Evolutionary conservation across 2,329 filamentous ascomycete species (phyloP).

Genomic region (Davidsoniella neocaledoniae): DNA sequence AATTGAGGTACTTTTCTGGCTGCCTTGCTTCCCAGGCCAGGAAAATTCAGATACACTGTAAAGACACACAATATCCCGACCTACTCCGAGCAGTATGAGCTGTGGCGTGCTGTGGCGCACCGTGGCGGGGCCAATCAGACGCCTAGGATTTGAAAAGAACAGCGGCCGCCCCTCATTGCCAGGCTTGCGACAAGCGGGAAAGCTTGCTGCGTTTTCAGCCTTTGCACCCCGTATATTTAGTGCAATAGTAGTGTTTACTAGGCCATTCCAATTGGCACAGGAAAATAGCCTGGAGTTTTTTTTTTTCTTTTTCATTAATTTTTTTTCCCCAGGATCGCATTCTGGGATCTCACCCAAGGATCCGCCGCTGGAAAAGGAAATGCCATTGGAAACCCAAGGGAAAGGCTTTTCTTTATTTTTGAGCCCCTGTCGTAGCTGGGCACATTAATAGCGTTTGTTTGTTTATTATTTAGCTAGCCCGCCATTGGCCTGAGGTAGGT

Average conservation of each 20-base stretch:
- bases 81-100: conserved; percentile 23
- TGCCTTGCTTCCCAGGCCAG: conserved; percentile 26
- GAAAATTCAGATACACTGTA: conserved; percentile 9
- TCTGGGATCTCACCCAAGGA: neutral
- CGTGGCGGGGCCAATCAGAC: conserved; percentile 20
- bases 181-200: neutral
- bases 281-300: too few relatives aligned
- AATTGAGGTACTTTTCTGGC: conserved; percentile 23
- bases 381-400: conserved; percentile 6
- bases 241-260: too few relatives aligned
- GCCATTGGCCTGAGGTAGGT: conserved; percentile 2
- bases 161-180: conserved; percentile 14
- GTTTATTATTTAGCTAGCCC: neutral
- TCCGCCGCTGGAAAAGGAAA: conserved; percentile 11
- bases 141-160: conserved; percentile 13
- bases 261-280: too few relatives aligned
- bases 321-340: too few relatives aligned
- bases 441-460: neutral
- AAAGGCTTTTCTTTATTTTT: neutral
- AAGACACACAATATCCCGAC: conserved; percentile 21
- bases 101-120: conserved; percentile 15
- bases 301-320: too few relatives aligned
- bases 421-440: neutral
- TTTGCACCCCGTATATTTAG: too few relatives aligned
- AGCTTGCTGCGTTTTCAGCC: too few relatives aligned